These are phyloP conservation scores for Cyclotella sp. DNA, from an alignment of 108 stramenopile genomes.

Conservation along the genomic window DNA sequence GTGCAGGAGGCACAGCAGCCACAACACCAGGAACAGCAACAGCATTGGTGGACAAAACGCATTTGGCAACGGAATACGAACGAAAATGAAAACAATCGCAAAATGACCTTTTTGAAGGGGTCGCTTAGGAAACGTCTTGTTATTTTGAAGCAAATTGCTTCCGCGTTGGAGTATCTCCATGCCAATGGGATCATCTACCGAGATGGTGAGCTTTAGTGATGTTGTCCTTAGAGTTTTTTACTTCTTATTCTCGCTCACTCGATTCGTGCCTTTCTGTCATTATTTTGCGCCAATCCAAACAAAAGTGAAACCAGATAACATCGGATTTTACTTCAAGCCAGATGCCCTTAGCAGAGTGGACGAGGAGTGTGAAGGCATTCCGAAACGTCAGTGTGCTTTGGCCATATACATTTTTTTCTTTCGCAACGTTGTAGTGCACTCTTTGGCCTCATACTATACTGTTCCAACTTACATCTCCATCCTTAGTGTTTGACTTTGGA, in stretches of 20 bases:
- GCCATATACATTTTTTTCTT: background rate
- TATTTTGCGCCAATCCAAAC: slow-evolving; percentile 19
- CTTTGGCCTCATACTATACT: background rate
- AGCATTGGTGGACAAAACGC: slow-evolving; percentile 18
- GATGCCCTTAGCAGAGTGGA: background rate
- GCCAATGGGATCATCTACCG: slow-evolving; percentile 68
- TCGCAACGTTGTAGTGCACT: background rate
- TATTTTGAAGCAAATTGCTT: slow-evolving; percentile 56
- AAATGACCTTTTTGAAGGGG: slow-evolving; percentile 1
- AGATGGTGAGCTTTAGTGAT: slow-evolving; percentile 61
- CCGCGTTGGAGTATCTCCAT: slow-evolving; percentile 74
- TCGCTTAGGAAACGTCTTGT: slow-evolving; percentile 32
- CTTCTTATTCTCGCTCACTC: no score
- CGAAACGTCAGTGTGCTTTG: slow-evolving; percentile 29
- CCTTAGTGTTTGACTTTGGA: slow-evolving; percentile 74
- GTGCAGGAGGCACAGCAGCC: background rate
- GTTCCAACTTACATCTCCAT: background rate
- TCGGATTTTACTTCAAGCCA: slow-evolving; percentile 52
- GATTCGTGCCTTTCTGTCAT: no score
- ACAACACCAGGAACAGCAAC: background rate
- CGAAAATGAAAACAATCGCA: slow-evolving; percentile 4
- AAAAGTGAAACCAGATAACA: slow-evolving; percentile 65
- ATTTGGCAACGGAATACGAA: slow-evolving; percentile 7
- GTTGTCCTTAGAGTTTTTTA: background rate
- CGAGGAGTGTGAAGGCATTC: slow-evolving; percentile 22